phyloP scores from a whole-genome alignment of 225 moss, liverwort and hornwort species.

The Anthoceros angustus region DNA sequence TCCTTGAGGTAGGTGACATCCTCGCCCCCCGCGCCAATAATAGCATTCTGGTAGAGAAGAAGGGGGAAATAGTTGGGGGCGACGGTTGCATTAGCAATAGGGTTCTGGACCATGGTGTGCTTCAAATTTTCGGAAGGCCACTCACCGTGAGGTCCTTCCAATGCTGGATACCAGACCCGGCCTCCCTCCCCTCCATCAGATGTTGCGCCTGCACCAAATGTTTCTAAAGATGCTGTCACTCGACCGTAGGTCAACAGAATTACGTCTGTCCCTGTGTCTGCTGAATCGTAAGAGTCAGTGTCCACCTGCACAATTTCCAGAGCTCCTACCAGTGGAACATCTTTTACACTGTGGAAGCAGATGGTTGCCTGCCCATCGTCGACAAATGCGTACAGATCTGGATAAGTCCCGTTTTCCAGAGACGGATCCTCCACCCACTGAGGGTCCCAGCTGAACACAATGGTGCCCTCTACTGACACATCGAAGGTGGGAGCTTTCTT shows the following conservation, averaged over 20 bases:
- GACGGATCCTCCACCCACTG: constrained; percentile 31
- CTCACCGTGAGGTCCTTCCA: constrained; percentile 24
- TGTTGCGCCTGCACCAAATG: constrained; percentile 76
- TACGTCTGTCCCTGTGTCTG: constrained; percentile 48
- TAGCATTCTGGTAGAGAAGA: constrained; percentile 58
- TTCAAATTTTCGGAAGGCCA: constrained; percentile 19
- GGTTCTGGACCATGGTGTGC: constrained; percentile 20
- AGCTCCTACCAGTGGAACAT: constrained; percentile 60
- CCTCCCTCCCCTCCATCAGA: constrained; percentile 68
- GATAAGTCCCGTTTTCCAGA: constrained; percentile 45
- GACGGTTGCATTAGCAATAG: constrained; percentile 19
- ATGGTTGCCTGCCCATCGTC: constrained; percentile 54
- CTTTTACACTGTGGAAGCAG: constrained; percentile 81
- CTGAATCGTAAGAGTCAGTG: constrained; percentile 31
- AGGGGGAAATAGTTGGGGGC: constrained; percentile 67
- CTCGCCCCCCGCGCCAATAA: constrained; percentile 17
- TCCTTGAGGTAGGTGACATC: constrained; percentile 33
- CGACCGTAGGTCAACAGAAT: constrained; percentile 70
- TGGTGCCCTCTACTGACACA: constrained; percentile 79
- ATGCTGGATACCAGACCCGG: constrained; percentile 53
- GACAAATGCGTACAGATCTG: constrained; percentile 61
- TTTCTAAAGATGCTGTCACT: constrained; percentile 36
- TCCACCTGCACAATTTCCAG: constrained; percentile 70
- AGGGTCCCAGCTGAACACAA: constrained; percentile 73
- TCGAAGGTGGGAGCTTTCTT: constrained; percentile 63